These are phyloP conservation scores for Pleurotus giganteus DNA, from an alignment of 768 basidiomycete species.

Conservation along the genomic window DNA sequence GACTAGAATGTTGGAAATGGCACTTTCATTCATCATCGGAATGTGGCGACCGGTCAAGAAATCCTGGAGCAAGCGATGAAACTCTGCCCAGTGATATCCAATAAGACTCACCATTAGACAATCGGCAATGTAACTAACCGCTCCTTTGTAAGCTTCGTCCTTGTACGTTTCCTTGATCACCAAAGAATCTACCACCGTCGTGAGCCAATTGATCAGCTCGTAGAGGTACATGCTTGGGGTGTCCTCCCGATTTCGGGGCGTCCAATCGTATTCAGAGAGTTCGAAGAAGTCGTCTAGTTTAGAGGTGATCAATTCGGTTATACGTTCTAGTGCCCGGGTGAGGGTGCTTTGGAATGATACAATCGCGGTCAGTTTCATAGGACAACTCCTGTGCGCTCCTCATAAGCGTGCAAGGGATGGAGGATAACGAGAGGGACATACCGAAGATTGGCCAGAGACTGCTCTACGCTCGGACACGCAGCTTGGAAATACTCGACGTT, in stretches of 20 bases:
- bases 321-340: conserved; percentile 66
- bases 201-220: conserved; percentile 95
- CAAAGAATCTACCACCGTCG: conserved; percentile 90
- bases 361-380: conserved; percentile 64
- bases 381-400: conserved; percentile 80
- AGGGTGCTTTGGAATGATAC: conserved; percentile 70
- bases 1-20: conserved; percentile 78
- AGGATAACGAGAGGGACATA: conserved; percentile 25
- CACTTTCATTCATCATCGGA: conserved; percentile 82
- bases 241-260: conserved; percentile 63
- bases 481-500: conserved; percentile 91
- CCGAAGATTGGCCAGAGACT: conserved; percentile 81
- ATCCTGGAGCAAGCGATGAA: conserved; percentile 42
- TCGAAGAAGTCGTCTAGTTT: conserved; percentile 97
- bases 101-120: conserved; percentile 73
- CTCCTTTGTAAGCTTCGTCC: conserved; percentile 85
- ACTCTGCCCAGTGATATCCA: not conserved
- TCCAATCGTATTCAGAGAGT: conserved; percentile 94
- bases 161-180: conserved; percentile 83
- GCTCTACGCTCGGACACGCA: conserved; percentile 82
- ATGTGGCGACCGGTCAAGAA: conserved; percentile 78
- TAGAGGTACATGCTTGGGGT: conserved; percentile 92
- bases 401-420: conserved; percentile 23
- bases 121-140: conserved; percentile 84
- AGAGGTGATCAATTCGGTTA: conserved; percentile 79